Percentiles rank a stretch among this genome's conserved stretches.
Conservation (phyloP, 78 protist species). For the Cyanophora paradoxa region DNA sequence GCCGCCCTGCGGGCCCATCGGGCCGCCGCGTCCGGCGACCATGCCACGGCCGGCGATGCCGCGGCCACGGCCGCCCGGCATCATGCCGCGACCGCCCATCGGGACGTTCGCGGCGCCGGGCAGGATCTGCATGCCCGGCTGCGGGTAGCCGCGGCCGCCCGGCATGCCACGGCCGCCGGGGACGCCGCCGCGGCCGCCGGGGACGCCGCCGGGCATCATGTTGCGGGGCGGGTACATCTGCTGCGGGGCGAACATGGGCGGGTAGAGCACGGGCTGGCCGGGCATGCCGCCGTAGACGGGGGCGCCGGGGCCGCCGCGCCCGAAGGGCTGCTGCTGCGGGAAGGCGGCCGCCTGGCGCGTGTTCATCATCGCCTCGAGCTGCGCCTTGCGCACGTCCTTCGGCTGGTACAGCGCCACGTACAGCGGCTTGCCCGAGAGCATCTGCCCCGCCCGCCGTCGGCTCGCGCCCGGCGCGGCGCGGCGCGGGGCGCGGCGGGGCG, state of each 20-base stretch:
- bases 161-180: no score
- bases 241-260: conserved; percentile 11
- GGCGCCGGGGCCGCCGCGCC: not conserved
- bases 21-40: no score
- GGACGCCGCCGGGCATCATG: not conserved
- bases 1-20: no score
- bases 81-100: no score
- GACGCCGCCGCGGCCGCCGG: not conserved
- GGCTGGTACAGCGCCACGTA: conserved; percentile 91
- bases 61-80: no score
- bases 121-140: conserved; percentile 53
- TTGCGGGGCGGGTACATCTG: not conserved
- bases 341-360: conserved; percentile 22
- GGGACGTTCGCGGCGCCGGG: no score
- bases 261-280: conserved; percentile 4
- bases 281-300: not conserved
- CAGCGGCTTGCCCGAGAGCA: conserved; percentile 80
- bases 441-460: no score
- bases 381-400: conserved; percentile 77
- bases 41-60: no score
- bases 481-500: no score
- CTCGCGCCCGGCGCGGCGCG: no score
- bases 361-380: conserved; percentile 69
- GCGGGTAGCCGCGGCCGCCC: conserved; percentile 10
- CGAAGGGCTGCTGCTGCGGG: no score